phyloP scores from a whole-genome alignment of 257 asterid species.

The Primulina tabacum region DNA sequence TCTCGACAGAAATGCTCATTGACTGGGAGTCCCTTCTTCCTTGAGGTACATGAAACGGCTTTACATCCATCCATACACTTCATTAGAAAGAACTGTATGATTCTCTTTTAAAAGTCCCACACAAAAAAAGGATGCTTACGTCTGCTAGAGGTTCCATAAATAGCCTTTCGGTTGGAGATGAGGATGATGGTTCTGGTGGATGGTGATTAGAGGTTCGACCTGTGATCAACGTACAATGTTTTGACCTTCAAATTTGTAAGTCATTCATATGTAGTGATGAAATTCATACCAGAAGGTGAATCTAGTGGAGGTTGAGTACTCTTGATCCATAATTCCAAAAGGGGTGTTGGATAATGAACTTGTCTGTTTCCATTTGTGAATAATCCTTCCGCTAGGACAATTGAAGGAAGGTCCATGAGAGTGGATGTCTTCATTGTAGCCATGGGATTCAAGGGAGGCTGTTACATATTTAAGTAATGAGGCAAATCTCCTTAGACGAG shows the following conservation, averaged over 20 bases:
- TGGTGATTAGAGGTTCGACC: conserved; percentile 47
- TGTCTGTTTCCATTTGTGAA: conserved; percentile 34
- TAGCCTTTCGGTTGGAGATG: conserved; percentile 56
- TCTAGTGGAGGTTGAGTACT: conserved; percentile 61
- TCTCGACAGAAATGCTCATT: conserved; percentile 51
- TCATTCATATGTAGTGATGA: conserved; percentile 18
- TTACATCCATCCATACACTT: conserved; percentile 32
- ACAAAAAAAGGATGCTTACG: conserved; percentile 38
- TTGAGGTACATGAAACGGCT: conserved; percentile 61
- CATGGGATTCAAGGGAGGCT: conserved; percentile 37
- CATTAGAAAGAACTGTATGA: conserved; percentile 28
- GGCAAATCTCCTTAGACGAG: conserved; percentile 24
- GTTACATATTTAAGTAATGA: conserved; percentile 30
- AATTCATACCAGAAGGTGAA: conserved; percentile 76
- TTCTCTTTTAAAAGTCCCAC: not conserved
- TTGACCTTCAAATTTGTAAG: not conserved
- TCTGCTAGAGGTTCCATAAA: conserved; percentile 41
- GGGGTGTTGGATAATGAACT: conserved; percentile 64
- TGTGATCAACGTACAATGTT: conserved; percentile 30
- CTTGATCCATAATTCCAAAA: conserved; percentile 58
- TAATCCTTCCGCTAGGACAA: conserved; percentile 54
- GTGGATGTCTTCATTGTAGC: conserved; percentile 50
- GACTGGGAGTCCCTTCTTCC: conserved; percentile 43
- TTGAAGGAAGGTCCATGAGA: conserved; percentile 71
- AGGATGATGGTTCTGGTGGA: conserved; percentile 65